Evolutionary conservation across 2,329 filamentous ascomycete species (phyloP).

Genomic region (Grosmannia clavigera): DNA sequence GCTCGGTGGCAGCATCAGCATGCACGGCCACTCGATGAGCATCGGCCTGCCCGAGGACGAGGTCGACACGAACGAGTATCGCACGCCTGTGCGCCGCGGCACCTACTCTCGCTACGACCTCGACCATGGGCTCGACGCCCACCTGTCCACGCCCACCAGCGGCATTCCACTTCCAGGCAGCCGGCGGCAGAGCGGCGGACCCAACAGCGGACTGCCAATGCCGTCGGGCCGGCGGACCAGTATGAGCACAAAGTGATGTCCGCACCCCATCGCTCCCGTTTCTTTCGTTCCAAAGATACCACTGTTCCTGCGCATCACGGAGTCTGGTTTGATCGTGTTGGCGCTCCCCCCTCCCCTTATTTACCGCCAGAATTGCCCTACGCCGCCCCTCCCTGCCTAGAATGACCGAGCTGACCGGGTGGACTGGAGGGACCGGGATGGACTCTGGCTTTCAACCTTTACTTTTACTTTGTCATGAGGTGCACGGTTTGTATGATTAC

Average conservation of each 20-base stretch:
- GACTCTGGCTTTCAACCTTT: background rate
- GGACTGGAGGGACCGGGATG: background rate
- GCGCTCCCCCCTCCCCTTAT: background rate
- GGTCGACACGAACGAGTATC: constrained; percentile 26
- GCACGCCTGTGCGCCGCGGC: constrained; percentile 43
- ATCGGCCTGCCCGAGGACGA: constrained; percentile 42
- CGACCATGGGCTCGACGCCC: constrained; percentile 12
- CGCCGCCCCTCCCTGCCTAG: background rate
- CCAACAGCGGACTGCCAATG: background rate
- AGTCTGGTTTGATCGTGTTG: background rate
- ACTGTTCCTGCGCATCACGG: background rate
- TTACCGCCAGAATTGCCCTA: background rate
- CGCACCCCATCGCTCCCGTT: background rate
- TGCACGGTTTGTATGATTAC: constrained; percentile 6
- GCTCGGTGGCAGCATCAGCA: constrained; percentile 49
- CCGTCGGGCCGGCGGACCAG: constrained; percentile 11
- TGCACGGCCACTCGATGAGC: constrained; percentile 45
- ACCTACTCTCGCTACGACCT: constrained; percentile 38
- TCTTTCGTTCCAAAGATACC: constrained; percentile 2
- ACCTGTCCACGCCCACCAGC: constrained; percentile 25
- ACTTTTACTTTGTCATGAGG: background rate
- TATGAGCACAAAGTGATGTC: constrained; percentile 23
- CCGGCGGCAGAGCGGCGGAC: constrained; percentile 19
- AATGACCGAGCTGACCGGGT: no score
- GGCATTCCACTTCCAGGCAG: constrained; percentile 34